phyloP scores from a whole-genome alignment of 345 rosid genomes.

The Arabidopsis suecica region DNA sequence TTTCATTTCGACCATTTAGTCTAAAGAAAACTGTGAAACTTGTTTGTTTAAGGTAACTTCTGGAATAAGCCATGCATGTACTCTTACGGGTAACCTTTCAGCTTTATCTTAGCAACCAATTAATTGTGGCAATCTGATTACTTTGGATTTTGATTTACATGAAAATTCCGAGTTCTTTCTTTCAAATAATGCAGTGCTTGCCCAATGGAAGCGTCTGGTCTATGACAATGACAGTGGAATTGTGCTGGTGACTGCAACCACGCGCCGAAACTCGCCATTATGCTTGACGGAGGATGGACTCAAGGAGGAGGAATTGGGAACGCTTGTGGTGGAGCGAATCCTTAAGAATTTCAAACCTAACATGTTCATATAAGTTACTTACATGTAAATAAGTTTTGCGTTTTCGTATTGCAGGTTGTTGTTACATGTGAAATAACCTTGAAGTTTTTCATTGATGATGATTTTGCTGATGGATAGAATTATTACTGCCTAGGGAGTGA shows the following conservation, averaged over 20 bases:
- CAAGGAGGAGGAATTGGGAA: too few relatives aligned
- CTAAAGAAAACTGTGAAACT: background rate
- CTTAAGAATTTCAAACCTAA: too few relatives aligned
- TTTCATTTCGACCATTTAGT: background rate
- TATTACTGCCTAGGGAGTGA: too few relatives aligned
- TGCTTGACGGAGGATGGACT: conserved; percentile 85
- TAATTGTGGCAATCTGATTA: background rate
- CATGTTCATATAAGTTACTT: too few relatives aligned
- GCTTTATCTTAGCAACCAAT: background rate
- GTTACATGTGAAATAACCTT: too few relatives aligned
- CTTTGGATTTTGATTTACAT: background rate
- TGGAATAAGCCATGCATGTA: conserved; percentile 95
- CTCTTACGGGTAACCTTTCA: conserved; percentile 67
- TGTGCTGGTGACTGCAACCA: conserved; percentile 84
- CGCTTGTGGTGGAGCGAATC: too few relatives aligned
- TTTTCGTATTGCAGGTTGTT: too few relatives aligned
- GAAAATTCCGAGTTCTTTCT: background rate
- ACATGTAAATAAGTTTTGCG: too few relatives aligned
- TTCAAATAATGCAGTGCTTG: conserved; percentile 66
- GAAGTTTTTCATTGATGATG: too few relatives aligned
- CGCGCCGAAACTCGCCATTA: conserved; percentile 96
- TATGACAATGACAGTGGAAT: conserved; percentile 85
- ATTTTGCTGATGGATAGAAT: too few relatives aligned
- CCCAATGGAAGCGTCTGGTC: conserved; percentile 97
- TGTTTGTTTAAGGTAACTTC: conserved; percentile 72